A percentile compares a stretch with the other conserved stretches of the same genome.
phyloP scores from a whole-genome alignment of 1,284 basidiomycete species.

The Cystobasidium sp. region DNA sequence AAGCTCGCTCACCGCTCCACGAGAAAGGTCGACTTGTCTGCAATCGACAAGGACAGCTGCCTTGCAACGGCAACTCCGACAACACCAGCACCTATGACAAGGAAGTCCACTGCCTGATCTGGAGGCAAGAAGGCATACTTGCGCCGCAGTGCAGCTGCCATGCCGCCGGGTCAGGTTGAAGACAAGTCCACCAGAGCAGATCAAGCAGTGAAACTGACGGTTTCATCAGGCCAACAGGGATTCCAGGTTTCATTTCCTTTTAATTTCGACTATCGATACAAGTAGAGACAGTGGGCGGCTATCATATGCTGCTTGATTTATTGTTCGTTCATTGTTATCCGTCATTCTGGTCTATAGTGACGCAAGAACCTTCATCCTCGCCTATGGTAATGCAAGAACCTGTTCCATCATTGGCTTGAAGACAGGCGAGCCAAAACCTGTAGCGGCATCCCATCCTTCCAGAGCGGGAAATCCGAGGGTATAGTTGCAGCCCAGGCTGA shows the following conservation, averaged over 20 bases:
- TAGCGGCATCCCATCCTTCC: slow-evolving; percentile 28
- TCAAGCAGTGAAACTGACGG: too few species aligned
- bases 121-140: slow-evolving; percentile 62
- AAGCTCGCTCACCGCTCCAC: slow-evolving; percentile 72
- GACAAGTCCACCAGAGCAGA: background rate
- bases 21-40: slow-evolving; percentile 75
- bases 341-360: background rate
- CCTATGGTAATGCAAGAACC: slow-evolving; percentile 24
- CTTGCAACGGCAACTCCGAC: slow-evolving; percentile 79
- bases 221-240: too few species aligned
- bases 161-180: background rate
- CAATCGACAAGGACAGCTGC: slow-evolving; percentile 70
- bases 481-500: slow-evolving; percentile 54
- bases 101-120: slow-evolving; percentile 77
- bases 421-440: slow-evolving; percentile 30
- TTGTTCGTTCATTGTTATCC: background rate
- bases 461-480: slow-evolving; percentile 59
- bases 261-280: background rate
- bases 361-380: background rate
- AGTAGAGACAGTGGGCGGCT: slow-evolving; percentile 1
- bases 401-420: slow-evolving; percentile 35
- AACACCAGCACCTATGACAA: slow-evolving; percentile 86
- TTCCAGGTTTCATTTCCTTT: background rate
- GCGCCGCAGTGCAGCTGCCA: slow-evolving; percentile 29
- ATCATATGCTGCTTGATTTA: background rate